Evolutionary conservation across 2,329 filamentous ascomycete genomes (phyloP), one percentile per base, ranked within the genome.

Genomic region (Ambrosiella beaveri): DNA sequence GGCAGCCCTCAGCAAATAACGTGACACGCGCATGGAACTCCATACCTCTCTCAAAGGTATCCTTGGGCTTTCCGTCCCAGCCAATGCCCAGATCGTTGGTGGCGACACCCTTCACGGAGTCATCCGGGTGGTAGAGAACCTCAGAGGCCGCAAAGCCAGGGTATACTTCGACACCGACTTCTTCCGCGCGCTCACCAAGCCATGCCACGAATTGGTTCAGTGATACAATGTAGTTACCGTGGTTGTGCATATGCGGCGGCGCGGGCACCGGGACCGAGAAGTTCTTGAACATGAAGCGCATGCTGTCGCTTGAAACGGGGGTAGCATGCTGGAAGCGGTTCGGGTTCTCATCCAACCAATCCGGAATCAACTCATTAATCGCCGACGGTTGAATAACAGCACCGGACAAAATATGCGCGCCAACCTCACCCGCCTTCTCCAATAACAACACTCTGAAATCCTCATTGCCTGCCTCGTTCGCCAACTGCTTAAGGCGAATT

Each of bases 161-260:
- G 65, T 97, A 98, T 11, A 98, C 81, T 71, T 98, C 93, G 36
- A 98, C 93, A 38, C 93, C 93, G 37, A 94, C 68, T 71, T 97
- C 93, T 71, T 98, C 93, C n/a, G 93, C 93, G 53, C 91, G 81
- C 69, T 97, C 93, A 54, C 88, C 90, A 1, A 98, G 76, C 93
- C 93, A 98, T 71, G 91, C 94, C 59, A 86, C 86, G 66, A 98
- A 85, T 70, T 97, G 88, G 70, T 94, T 97, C 66, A 98, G 73
- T 67, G 88, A 95, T 66, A 98, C 82, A 64, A 98, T 98, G 70
- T 94, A 97, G 72, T 98, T 98, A 64, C 93, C 93, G 66, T 95
- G 81, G 69, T 98, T 98, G 74, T 90, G 82, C 93, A 98, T 98
- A 73, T 97, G 93, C 38, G 93, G 93, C 50, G 93, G 93, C 11